Evolutionary conservation across 192 early-diverging fungal species (phyloP).

Genomic region (Geosiphon pyriformis): DNA sequence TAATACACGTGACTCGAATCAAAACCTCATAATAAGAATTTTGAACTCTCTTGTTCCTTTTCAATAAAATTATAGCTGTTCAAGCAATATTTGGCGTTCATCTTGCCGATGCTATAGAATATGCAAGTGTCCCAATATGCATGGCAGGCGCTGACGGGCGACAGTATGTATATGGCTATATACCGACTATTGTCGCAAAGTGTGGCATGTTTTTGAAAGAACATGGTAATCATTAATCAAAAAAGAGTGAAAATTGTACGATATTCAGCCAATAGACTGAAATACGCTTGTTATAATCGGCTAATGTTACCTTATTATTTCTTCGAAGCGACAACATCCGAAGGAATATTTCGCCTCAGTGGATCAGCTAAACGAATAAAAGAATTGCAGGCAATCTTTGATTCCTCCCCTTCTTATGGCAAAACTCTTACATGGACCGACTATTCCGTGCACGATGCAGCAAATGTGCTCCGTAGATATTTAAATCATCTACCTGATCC

Average conservation of each 20-base stretch:
- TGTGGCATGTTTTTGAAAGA: slow-evolving; percentile 39
- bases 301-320: not conserved
- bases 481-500: slow-evolving; percentile 67
- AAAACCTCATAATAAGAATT: not conserved
- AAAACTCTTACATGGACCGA: slow-evolving; percentile 55
- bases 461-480: slow-evolving; percentile 67
- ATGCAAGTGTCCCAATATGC: slow-evolving; percentile 38
- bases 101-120: slow-evolving; percentile 35
- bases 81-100: slow-evolving; percentile 31
- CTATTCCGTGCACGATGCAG: slow-evolving; percentile 76
- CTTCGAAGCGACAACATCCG: slow-evolving; percentile 42
- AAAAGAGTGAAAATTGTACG: too few relatives aligned
- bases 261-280: too few relatives aligned
- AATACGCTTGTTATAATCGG: too few relatives aligned
- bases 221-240: slow-evolving; percentile 28
- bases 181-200: slow-evolving; percentile 41
- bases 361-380: slow-evolving; percentile 71
- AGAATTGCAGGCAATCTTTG: slow-evolving; percentile 62
- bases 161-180: slow-evolving; percentile 33
- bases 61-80: slow-evolving; percentile 15
- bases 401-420: slow-evolving; percentile 58
- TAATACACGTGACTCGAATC: not conserved
- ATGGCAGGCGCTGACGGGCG: slow-evolving; percentile 19
- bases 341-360: slow-evolving; percentile 71
- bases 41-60: not conserved